Evolutionary conservation across 139 green algal genomes (phyloP).

Genomic region (Chlorella sp.): DNA sequence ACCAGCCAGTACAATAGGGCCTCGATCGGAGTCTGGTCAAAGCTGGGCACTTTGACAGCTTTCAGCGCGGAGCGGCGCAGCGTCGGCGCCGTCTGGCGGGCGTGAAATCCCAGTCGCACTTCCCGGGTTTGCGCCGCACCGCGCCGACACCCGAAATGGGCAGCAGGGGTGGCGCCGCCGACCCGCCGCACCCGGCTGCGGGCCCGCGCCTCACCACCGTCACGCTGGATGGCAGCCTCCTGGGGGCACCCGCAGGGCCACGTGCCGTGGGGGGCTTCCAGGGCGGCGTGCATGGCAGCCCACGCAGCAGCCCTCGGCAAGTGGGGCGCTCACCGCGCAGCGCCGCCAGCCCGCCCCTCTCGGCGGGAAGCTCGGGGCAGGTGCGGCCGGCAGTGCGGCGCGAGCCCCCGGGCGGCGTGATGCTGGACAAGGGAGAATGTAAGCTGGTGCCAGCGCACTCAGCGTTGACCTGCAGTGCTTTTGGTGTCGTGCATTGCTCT

Average conservation of each 20-base stretch:
- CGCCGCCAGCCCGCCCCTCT: neutral
- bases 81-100: too few relatives aligned
- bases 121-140: neutral
- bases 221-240: constrained; percentile 16
- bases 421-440: constrained; percentile 27
- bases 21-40: too few relatives aligned
- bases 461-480: neutral
- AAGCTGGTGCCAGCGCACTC: neutral
- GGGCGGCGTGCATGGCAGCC: neutral
- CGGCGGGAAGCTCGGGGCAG: neutral
- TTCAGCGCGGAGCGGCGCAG: too few relatives aligned
- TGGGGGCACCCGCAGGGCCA: neutral
- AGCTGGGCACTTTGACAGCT: too few relatives aligned
- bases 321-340: too few relatives aligned
- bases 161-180: neutral
- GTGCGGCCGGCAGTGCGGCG: neutral
- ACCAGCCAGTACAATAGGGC: too few relatives aligned
- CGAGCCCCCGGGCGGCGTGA: neutral
- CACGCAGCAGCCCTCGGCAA: neutral
- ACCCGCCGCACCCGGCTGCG: neutral
- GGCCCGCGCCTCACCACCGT: neutral
- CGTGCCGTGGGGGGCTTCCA: neutral
- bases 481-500: too few relatives aligned
- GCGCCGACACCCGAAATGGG: neutral
- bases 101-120: too few relatives aligned